Evolutionary conservation across 2,329 filamentous ascomycete genomes (phyloP).

Genomic region (Pseudocercospora fuligena): DNA sequence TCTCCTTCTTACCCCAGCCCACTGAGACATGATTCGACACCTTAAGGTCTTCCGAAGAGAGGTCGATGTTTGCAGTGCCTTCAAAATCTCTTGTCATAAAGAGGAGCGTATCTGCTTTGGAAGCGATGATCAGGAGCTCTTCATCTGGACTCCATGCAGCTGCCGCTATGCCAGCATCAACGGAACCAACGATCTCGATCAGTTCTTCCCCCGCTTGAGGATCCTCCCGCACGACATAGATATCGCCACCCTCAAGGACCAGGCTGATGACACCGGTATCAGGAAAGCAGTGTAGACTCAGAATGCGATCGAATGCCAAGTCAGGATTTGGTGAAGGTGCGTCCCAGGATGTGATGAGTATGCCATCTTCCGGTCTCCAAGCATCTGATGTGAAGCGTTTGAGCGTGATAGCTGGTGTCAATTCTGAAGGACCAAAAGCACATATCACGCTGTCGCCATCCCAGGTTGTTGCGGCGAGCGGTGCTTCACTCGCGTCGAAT

Average conservation of each 20-base stretch:
- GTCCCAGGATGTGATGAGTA: conserved; percentile 81
- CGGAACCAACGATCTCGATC: conserved; percentile 93
- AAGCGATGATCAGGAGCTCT: conserved; percentile 83
- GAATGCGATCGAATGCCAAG: conserved; percentile 72
- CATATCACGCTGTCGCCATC: conserved; percentile 81
- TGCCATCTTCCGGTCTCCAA: conserved; percentile 47
- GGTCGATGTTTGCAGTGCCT: conserved; percentile 73
- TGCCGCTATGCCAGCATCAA: conserved; percentile 87
- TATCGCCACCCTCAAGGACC: conserved; percentile 87
- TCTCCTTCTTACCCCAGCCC: conserved; percentile 98
- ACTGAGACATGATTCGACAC: conserved; percentile 91
- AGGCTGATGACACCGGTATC: conserved; percentile 79
- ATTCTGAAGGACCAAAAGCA: conserved; percentile 77
- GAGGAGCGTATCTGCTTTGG: conserved; percentile 76
- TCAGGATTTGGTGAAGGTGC: conserved; percentile 79
- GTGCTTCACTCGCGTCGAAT: conserved; percentile 55
- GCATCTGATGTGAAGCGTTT: conserved; percentile 55
- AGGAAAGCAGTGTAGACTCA: conserved; percentile 82
- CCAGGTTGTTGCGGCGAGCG: conserved; percentile 81
- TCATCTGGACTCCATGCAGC: conserved; percentile 95
- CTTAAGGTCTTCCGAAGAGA: conserved; percentile 75
- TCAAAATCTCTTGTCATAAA: conserved; percentile 95
- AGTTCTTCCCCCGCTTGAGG: conserved; percentile 69
- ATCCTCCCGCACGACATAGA: conserved; percentile 80
- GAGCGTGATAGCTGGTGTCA: conserved; percentile 75